phyloP scores from a whole-genome alignment of 2,329 filamentous ascomycete genomes.

The Cryphonectria japonica region DNA sequence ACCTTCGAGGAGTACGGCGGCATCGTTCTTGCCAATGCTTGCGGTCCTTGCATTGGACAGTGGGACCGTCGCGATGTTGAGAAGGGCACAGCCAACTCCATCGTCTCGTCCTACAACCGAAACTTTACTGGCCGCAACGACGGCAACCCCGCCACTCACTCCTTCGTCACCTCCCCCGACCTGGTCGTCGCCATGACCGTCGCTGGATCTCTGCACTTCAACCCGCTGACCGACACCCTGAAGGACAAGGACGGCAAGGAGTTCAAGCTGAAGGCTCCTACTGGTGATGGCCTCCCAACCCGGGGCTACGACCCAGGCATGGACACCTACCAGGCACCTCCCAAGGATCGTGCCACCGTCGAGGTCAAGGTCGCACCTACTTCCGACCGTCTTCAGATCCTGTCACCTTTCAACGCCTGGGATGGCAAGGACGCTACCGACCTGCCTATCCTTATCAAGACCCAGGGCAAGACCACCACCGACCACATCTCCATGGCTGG shows the following conservation, averaged over 20 bases:
- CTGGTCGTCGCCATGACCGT: constrained; percentile 48
- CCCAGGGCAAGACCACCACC: constrained; percentile 93
- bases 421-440: constrained; percentile 86
- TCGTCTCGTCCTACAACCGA: constrained; percentile 98
- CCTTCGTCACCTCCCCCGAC: constrained; percentile 53
- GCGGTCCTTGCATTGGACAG: constrained; percentile 90
- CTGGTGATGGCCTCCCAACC: constrained; percentile 77
- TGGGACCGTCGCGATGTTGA: constrained; percentile 94
- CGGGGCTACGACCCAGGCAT: constrained; percentile 85
- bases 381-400: constrained; percentile 92
- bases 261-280: constrained; percentile 82
- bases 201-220: constrained; percentile 69
- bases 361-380: constrained; percentile 81
- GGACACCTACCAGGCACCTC: constrained; percentile 96
- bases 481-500: constrained; percentile 98
- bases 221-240: constrained; percentile 88
- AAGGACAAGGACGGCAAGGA: constrained; percentile 97
- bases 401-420: constrained; percentile 85
- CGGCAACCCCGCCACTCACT: constrained; percentile 50
- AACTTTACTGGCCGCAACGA: constrained; percentile 98
- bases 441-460: constrained; percentile 94
- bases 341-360: constrained; percentile 73
- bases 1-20: constrained; percentile 97
- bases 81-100: constrained; percentile 95
- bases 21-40: constrained; percentile 93